Base-by-base conservation (phyloP, 164 flowering plant species). In the Euptelea pleiosperma region DNA sequence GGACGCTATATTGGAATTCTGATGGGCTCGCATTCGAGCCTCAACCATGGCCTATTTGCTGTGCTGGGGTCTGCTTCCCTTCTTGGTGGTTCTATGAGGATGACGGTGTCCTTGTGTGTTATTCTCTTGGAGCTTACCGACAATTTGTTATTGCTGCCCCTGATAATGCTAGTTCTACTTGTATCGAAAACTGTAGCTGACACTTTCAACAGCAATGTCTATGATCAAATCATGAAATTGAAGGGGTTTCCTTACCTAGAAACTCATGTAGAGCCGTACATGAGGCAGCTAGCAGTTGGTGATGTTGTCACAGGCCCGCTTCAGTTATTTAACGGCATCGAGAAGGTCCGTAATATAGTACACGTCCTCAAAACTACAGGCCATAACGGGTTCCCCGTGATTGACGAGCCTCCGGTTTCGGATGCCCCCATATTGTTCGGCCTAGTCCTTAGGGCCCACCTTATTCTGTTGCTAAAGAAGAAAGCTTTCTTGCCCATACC, bases 81-180 rank as follows among this genome's bases (percentile, higher is more conserved):
- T 72, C 92, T 91, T 28, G 98, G 89, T 52, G 98, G 98, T 55
- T 60, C 98, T 19, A 91, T 89, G 96, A 79, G 98, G 70, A 76
- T 68, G 75, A 91, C 98, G 6, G 95, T 91, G 25, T 91, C 98
- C 15, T 61, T 84, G 46, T 87, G 95, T 66, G 89, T 91, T 7
- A 80, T 91, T 44, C 66, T 91, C 41, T 67, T 91, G 28, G 96
- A 92, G 69, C 52, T 92, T 57, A 92, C 98, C 10, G 83, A 92
- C 63, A 83, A 92, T 58, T 75, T 92, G 9, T 55, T 89, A 19
- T 58, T 92, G 70, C 78, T 92, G 9, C 98, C 98, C 1, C 59
- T 92, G 25, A 65, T 87, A 37, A 92, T 92, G 98, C 57, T 92
- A 51, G 96, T 89, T 68, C 89, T 89, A 66, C 87, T 92, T 30